Conservation (phyloP, 768 basidiomycete genomes). For the Symmetrospora coprosmae region DNA sequence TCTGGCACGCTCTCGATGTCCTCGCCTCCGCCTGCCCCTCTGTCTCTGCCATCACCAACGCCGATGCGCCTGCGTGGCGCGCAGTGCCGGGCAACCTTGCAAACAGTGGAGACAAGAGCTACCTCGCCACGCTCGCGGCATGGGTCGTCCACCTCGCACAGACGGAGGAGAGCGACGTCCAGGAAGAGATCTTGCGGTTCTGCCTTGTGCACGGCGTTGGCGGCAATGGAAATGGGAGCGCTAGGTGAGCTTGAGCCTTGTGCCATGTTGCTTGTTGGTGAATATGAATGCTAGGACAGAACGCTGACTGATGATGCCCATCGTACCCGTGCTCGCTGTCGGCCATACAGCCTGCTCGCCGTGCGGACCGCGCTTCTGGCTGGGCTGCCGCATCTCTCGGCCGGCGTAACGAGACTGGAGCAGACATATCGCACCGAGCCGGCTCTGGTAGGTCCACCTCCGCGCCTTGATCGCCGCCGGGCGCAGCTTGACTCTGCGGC, state of each 20-base stretch:
- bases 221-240: no score
- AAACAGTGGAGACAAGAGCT: slow-evolving; percentile 3
- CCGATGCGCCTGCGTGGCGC: no score
- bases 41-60: no score
- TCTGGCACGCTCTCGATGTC: slow-evolving; percentile 1
- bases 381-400: not conserved
- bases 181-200: not conserved
- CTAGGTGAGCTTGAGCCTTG: not conserved
- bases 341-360: no score
- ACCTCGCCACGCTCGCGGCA: not conserved
- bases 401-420: not conserved
- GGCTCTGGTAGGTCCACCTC: not conserved
- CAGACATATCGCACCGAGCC: not conserved
- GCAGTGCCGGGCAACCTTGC: no score
- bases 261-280: no score
- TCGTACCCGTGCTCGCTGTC: no score
- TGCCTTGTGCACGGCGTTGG: not conserved
- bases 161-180: not conserved
- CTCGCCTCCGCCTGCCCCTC: no score
- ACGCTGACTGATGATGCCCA: no score
- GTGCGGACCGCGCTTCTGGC: no score
- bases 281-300: no score
- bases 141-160: not conserved
- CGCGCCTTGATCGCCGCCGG: not conserved
- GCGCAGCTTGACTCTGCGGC: not conserved